phyloP scores from a whole-genome alignment of 352 stramenopile genomes.

The Pythium scleroteichum region DNA sequence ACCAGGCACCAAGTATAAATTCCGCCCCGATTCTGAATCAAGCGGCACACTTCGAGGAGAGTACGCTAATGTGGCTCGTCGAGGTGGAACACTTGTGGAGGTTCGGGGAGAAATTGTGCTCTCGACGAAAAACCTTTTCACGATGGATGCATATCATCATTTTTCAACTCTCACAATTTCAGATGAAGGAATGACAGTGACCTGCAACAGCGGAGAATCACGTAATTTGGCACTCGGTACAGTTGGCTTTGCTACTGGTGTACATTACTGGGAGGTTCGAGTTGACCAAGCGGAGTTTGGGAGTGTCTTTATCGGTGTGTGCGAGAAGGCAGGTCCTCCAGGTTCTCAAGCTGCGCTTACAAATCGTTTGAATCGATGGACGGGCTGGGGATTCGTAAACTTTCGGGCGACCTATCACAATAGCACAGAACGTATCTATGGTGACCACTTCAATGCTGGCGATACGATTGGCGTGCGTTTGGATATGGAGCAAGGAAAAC shows the following conservation, averaged over 20 bases:
- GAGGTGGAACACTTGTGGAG: conserved; percentile 62
- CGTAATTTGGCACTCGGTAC: conserved; percentile 83
- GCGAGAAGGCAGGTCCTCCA: conserved; percentile 84
- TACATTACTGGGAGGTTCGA: conserved; percentile 98
- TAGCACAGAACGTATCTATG: conserved; percentile 89
- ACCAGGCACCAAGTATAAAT: conserved; percentile 80
- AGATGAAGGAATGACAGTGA: conserved; percentile 77
- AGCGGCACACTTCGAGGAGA: conserved; percentile 43
- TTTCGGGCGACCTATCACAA: conserved; percentile 95
- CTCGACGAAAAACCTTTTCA: conserved; percentile 81
- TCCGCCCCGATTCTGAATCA: conserved; percentile 31
- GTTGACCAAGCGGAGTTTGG: conserved; percentile 97
- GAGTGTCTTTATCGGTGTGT: conserved; percentile 98
- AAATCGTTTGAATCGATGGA: conserved; percentile 86
- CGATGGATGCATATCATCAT: conserved; percentile 77
- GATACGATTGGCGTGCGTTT: conserved; percentile 99
- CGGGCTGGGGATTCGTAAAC: conserved; percentile 97
- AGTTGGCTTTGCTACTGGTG: conserved; percentile 86
- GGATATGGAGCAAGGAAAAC: conserved; percentile 97
- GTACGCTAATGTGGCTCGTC: conserved; percentile 54
- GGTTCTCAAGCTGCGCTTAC: conserved; percentile 77
- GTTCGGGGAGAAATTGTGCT: conserved; percentile 65
- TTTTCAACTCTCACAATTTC: conserved; percentile 80
- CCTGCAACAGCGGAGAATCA: conserved; percentile 83
- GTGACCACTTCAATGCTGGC: conserved; percentile 90